Base-by-base conservation (phyloP, 495 filamentous ascomycete genomes). In the Xylaria longipes region DNA sequence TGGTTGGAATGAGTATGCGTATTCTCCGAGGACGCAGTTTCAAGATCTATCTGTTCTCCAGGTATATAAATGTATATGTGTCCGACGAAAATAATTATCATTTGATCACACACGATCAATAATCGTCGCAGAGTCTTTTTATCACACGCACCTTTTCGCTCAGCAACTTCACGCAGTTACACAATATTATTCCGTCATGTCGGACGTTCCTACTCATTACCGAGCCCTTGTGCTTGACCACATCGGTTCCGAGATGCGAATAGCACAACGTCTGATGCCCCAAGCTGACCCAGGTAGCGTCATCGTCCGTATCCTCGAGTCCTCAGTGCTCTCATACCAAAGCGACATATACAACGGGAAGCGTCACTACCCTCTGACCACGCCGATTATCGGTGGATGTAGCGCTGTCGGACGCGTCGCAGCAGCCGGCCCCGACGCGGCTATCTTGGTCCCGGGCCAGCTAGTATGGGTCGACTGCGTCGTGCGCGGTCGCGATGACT, bases 301-400 rank as follows among this genome's bases (percentile, higher is more conserved):
- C n/a, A 65, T 80, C 43, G 69, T 82, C 52, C 73, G 72, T 41
- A 70, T 81, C 67, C 69, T 77, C 17, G 77, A 73, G 11, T 71
- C 80, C 58, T 69, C 68, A 9, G 54, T 77, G n/a, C 67, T 79
- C 35, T 70, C 69, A 33, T 78, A 76, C 71, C 60, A 58, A 15
- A 66, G 65, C 37, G 65, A 75, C 33, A 68, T 79, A 68, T 78
- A 79, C 74, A 72, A 60, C 65, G 77, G 77, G 48, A 56, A 70
- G 4, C 75, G 73, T 25, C 63, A 58, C 6, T 80, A 78, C 65
- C 58, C 75, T 9, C 29, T 60, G 3, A 46, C 54, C 17, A 60
- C 52, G 7, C 67, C 67, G 1, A 60, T 69, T 22, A 54, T 69
- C 3, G 54, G 54, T 17, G 67, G 67, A 17, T 69, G 54, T 6